Evolutionary conservation across 352 stramenopile species (phyloP), one percentile per base, ranked within the genome.

Genomic region (Hyaloperonospora brassicae): DNA sequence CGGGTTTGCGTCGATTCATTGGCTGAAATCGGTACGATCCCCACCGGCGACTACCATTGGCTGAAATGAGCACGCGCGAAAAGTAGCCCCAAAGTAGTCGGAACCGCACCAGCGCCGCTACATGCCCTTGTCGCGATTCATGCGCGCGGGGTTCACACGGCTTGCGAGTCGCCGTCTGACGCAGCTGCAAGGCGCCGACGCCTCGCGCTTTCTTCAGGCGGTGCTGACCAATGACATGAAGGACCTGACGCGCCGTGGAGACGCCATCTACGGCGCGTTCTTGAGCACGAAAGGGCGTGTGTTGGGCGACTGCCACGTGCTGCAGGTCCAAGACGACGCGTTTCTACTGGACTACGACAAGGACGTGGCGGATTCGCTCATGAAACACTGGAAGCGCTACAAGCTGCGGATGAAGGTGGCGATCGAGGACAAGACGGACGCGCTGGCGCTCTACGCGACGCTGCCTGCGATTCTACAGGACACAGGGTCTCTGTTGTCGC

Each of bases 371-470:
- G 73, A 82, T 5, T 49, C 86, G 5, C 51, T 91, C 25, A 59
- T 68, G 47, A 93, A 94, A 63, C 82, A 93, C 67, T 90, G 80
- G 77, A 91, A 89, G 65, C 74, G 83, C 47, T 94, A 94, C 72
- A 94, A 93, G 49, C 48, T 94, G 61, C 82, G 84, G 24, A 88
- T 91, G 74, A 93, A 92, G 50, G 48, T 87, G 22, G 76, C 62
- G 47, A 70, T 93, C 27, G 72, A 89, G 51, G 79, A 89, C 59
- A 79, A 73, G 58, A 85, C 64, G 30, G 71, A 87, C 25, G 59
- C 59, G 4, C 62, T 86, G 7, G 47, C 48, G n/a, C 47, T 76
- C 31, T 81, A 79, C 40, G 59, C 69, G 10, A 73, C 79, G 21
- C 52, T 94, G 4, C 72, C 80, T 5, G 70, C 79, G 0, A 31